Evolutionary conservation across 768 basidiomycete species (phyloP).

Genomic region (Boletus sp.): DNA sequence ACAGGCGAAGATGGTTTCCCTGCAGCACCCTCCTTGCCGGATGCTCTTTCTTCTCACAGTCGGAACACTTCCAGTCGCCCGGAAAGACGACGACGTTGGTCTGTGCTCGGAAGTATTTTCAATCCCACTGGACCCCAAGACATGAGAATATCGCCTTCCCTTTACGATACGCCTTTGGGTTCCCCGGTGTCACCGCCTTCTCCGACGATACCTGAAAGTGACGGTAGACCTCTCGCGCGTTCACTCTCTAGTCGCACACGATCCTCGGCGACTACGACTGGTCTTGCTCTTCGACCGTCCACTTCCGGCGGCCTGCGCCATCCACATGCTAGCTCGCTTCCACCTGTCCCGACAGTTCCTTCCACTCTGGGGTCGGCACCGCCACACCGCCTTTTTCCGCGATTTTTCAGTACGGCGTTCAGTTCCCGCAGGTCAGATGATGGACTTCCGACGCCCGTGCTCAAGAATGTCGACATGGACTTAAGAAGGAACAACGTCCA

Average conservation of each 20-base stretch:
- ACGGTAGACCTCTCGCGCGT: conserved; percentile 22
- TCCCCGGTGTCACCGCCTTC: conserved; percentile 16
- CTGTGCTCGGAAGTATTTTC: conserved; percentile 54
- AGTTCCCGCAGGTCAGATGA: conserved; percentile 58
- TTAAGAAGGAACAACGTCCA: conserved; percentile 31
- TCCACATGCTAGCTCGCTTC: conserved; percentile 15
- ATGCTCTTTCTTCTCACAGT: conserved; percentile 35
- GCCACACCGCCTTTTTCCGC: conserved; percentile 66
- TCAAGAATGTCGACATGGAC: conserved; percentile 43
- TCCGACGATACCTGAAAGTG: conserved; percentile 19
- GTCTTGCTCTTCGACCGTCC: conserved; percentile 30
- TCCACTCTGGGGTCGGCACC: conserved; percentile 33
- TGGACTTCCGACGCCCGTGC: conserved; percentile 33
- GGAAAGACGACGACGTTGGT: conserved; percentile 63
- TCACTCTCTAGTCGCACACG: conserved; percentile 25
- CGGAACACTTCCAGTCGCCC: conserved; percentile 32
- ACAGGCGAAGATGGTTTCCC: conserved; percentile 42
- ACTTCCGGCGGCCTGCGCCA: conserved; percentile 32
- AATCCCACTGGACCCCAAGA: conserved; percentile 22
- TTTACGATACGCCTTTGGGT: conserved; percentile 17
- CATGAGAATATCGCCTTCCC: conserved; percentile 28
- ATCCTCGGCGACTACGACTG: conserved; percentile 10
- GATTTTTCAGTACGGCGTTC: conserved; percentile 66
- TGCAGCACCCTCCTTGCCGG: conserved; percentile 46
- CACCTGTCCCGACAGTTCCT: conserved; percentile 26